Percentiles rank a stretch among this genome's conserved stretches.
These are phyloP conservation scores for Xylariomycetidae sp. DNA, from an alignment of 2,329 filamentous ascomycete species.

Conservation along the genomic window DNA sequence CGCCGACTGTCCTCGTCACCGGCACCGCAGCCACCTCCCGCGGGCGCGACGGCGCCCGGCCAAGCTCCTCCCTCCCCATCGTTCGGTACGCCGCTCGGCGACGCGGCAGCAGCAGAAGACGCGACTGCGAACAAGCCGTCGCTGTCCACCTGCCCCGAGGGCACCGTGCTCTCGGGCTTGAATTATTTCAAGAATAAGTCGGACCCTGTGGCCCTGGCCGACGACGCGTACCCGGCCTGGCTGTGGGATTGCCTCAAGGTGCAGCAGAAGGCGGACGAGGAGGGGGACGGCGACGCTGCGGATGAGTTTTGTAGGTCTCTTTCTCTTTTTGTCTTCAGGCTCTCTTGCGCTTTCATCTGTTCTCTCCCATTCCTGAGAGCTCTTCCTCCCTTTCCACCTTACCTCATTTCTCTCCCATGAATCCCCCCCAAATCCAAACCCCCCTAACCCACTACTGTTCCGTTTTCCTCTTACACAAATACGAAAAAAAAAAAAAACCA, in stretches of 20 bases:
- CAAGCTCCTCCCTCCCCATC: constrained; percentile 17
- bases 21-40: constrained; percentile 27
- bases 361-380: too few species aligned
- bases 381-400: too few species aligned
- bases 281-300: constrained; percentile 52
- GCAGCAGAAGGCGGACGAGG: constrained; percentile 47
- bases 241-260: constrained; percentile 69
- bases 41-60: constrained; percentile 27
- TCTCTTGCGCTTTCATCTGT: constrained; percentile 2
- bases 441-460: neutral
- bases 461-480: neutral
- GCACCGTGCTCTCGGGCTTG: constrained; percentile 67
- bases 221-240: constrained; percentile 77
- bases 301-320: constrained; percentile 74
- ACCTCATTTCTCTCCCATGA: too few species aligned
- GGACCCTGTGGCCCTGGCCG: constrained; percentile 69
- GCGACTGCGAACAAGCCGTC: constrained; percentile 11
- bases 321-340: neutral
- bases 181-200: constrained; percentile 71
- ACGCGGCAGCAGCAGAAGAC: constrained; percentile 11
- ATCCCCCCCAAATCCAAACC: constrained; percentile 1
- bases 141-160: constrained; percentile 56
- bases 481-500: neutral
- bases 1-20: constrained; percentile 26
- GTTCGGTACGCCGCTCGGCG: constrained; percentile 23